Evolutionary conservation across 2,329 filamentous ascomycete species (phyloP).

Genomic region (Emergomyces africanus): DNA sequence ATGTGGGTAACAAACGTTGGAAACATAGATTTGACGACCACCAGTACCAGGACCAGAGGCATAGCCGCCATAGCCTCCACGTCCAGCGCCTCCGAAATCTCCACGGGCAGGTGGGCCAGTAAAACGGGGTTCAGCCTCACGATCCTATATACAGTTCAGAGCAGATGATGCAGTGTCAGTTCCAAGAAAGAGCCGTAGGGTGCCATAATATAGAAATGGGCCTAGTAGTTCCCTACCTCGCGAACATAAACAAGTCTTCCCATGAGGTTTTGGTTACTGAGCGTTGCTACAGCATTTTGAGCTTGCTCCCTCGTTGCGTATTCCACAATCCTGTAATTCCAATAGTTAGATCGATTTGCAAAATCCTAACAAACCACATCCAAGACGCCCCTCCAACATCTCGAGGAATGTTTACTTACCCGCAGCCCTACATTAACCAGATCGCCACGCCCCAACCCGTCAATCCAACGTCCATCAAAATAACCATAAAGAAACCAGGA

Average conservation of each 20-base stretch:
- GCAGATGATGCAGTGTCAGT: conserved; percentile 3
- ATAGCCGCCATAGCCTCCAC: conserved; percentile 39
- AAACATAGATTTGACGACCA: conserved; percentile 88
- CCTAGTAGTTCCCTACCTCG: conserved; percentile 49
- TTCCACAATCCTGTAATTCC: conserved; percentile 79
- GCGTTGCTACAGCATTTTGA: conserved; percentile 88
- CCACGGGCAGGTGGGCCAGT: conserved; percentile 59
- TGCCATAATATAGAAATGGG: neutral
- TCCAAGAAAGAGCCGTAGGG: neutral
- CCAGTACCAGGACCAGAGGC: conserved; percentile 39
- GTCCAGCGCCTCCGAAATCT: conserved; percentile 44
- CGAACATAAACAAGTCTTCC: conserved; percentile 96
- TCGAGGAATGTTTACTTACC: conserved; percentile 50
- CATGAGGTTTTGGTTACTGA: conserved; percentile 99
- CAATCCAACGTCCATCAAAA: conserved; percentile 93
- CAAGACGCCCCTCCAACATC: neutral
- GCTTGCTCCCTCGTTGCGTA: conserved; percentile 99
- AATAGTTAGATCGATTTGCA: conserved; percentile 2
- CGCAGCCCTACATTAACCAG: conserved; percentile 97
- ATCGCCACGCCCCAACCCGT: conserved; percentile 92
- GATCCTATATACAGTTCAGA: conserved; percentile 54
- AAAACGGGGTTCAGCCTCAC: conserved; percentile 95
- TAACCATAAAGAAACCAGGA: conserved; percentile 42
- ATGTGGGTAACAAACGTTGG: conserved; percentile 69
- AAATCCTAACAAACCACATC: neutral